phyloP scores from a whole-genome alignment of 345 rosid species.

The Sonneratia alba region DNA sequence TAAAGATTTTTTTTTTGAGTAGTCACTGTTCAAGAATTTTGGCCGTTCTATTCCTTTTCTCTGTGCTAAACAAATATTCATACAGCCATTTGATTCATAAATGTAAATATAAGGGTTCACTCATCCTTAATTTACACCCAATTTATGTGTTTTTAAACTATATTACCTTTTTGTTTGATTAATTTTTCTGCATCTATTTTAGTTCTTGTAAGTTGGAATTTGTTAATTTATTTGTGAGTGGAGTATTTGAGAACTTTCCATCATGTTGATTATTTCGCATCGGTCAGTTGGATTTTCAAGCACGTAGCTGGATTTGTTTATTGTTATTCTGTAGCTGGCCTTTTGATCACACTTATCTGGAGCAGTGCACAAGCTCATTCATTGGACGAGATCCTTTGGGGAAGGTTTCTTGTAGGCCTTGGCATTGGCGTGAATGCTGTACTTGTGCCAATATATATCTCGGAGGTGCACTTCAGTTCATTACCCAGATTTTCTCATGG shows the following conservation, averaged over 20 bases:
- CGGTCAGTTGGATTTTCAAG: background rate
- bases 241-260: background rate
- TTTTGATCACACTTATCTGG: slow-evolving; percentile 12
- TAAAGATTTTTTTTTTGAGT: background rate
- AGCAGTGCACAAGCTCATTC: slow-evolving; percentile 76
- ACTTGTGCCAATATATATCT: slow-evolving; percentile 69
- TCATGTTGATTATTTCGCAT: background rate
- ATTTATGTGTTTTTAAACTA: background rate
- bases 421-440: slow-evolving; percentile 74
- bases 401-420: slow-evolving; percentile 79
- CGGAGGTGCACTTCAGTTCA: slow-evolving; percentile 38
- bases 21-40: background rate
- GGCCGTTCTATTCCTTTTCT: background rate
- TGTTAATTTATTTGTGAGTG: background rate
- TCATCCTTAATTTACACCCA: background rate
- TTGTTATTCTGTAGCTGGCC: background rate
- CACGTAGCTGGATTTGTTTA: background rate
- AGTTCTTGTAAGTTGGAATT: background rate
- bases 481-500: background rate
- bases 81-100: background rate
- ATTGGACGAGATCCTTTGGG: slow-evolving; percentile 57
- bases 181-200: background rate
- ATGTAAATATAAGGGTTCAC: background rate
- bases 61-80: background rate
- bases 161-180: background rate